phyloP scores from a whole-genome alignment of 192 early-diverging fungal species.

The Linnemannia hyalina region DNA sequence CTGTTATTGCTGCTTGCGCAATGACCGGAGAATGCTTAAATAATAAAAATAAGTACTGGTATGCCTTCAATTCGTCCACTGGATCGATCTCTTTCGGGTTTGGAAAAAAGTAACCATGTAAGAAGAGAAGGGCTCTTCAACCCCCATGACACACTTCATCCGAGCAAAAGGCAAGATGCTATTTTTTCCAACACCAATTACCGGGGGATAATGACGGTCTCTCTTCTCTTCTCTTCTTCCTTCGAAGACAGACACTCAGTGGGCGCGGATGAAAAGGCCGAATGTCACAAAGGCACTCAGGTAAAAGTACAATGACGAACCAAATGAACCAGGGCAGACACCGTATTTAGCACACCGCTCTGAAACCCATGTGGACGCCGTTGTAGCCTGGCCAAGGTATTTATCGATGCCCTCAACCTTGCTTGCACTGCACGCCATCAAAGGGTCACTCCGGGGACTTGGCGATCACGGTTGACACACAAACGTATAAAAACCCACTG shows the following conservation, averaged over 20 bases:
- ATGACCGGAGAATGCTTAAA: not conserved
- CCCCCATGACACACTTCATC: not conserved
- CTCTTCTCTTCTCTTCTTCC: no score
- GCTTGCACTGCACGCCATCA: not conserved
- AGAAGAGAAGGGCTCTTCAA: not conserved
- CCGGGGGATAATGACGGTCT: no score
- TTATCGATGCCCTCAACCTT: not conserved
- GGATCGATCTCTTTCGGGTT: not conserved
- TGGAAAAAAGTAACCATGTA: constrained; percentile 1
- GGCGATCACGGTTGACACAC: not conserved
- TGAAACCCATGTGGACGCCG: not conserved
- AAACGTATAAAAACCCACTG: not conserved
- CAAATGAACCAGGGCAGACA: not conserved
- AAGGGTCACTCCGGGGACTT: not conserved
- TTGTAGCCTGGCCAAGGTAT: not conserved
- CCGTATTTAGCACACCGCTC: constrained; percentile 8
- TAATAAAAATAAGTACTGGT: not conserved
- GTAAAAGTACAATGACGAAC: not conserved
- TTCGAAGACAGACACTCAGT: not conserved
- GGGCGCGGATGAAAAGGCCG: not conserved
- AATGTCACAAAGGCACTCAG: not conserved
- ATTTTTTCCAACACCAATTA: not conserved
- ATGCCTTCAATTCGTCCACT: not conserved
- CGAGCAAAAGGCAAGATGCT: not conserved
- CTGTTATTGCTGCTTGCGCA: no score